Percentiles rank a stretch among this genome's conserved stretches.
Evolutionary conservation across 495 filamentous ascomycete genomes (phyloP).

Genomic region (Symbiotaphrina buchneri): DNA sequence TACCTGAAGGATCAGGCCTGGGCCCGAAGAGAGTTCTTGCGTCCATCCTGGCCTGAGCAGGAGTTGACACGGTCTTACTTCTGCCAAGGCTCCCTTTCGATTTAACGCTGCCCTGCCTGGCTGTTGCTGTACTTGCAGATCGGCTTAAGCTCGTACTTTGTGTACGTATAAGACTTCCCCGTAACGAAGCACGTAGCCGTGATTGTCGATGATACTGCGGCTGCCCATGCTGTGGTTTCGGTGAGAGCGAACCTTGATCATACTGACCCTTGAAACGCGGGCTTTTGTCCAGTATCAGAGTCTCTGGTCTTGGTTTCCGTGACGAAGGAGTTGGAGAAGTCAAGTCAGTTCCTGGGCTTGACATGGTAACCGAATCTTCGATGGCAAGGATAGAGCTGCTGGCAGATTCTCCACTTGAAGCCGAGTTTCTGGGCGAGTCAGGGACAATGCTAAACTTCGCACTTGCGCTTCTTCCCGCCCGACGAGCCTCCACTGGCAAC

Average conservation of each 20-base stretch:
- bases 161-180: constrained; percentile 1
- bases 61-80: background rate
- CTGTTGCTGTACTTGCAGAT: background rate
- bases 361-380: too few species aligned
- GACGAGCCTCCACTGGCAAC: background rate
- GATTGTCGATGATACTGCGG: too few species aligned
- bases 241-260: too few species aligned
- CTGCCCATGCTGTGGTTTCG: too few species aligned
- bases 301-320: too few species aligned
- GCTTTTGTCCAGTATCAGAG: too few species aligned
- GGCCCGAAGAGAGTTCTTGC: background rate
- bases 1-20: constrained; percentile 1
- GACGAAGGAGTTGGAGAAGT: too few species aligned
- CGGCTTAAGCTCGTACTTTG: background rate
- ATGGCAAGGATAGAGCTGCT: background rate
- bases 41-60: background rate
- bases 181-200: too few species aligned
- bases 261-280: too few species aligned
- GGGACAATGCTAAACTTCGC: too few species aligned
- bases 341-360: too few species aligned
- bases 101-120: background rate
- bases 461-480: background rate
- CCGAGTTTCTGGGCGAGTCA: background rate
- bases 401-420: background rate
- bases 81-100: background rate